Percentiles rank a stretch among this genome's conserved stretches.
These are phyloP conservation scores for Ustilago trichophora DNA, from an alignment of 1,284 basidiomycete species.

Conservation along the genomic window DNA sequence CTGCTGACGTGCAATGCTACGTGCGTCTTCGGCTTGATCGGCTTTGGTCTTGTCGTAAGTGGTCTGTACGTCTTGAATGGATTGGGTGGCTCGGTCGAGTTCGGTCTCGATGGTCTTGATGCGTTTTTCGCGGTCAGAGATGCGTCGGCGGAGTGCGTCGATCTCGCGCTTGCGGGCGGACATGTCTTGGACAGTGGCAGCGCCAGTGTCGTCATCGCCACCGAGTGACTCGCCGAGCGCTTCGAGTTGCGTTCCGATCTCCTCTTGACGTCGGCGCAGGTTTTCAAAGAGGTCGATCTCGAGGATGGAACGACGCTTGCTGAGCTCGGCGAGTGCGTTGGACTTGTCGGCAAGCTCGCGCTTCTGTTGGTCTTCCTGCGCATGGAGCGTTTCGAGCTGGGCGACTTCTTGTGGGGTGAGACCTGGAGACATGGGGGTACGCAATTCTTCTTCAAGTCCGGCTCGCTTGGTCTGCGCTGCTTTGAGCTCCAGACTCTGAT, in stretches of 20 bases:
- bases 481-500: conserved; percentile 77
- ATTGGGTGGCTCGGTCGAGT: conserved; percentile 73
- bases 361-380: conserved; percentile 79
- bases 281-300: conserved; percentile 95
- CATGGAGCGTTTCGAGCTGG: conserved; percentile 76
- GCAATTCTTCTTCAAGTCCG: conserved; percentile 78
- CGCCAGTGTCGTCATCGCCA: conserved; percentile 75
- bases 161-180: conserved; percentile 71
- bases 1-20: conserved; percentile 85
- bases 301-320: conserved; percentile 79
- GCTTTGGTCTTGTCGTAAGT: conserved; percentile 80
- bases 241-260: conserved; percentile 81
- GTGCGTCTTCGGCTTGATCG: conserved; percentile 84
- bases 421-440: conserved; percentile 78
- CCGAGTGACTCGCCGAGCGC: conserved; percentile 72
- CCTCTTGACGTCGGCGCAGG: conserved; percentile 79
- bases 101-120: conserved; percentile 67
- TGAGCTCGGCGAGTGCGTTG: conserved; percentile 79
- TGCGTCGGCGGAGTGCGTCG: conserved; percentile 69
- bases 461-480: conserved; percentile 72
- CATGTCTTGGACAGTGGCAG: conserved; percentile 77
- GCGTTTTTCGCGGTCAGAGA: conserved; percentile 56
- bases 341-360: conserved; percentile 77
- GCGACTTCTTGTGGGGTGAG: conserved; percentile 79
- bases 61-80: conserved; percentile 75